A percentile compares a stretch with the other conserved stretches of the same genome.
Evolutionary conservation across 805 yeast species (phyloP).

Genomic region (Yarrowia bubula): DNA sequence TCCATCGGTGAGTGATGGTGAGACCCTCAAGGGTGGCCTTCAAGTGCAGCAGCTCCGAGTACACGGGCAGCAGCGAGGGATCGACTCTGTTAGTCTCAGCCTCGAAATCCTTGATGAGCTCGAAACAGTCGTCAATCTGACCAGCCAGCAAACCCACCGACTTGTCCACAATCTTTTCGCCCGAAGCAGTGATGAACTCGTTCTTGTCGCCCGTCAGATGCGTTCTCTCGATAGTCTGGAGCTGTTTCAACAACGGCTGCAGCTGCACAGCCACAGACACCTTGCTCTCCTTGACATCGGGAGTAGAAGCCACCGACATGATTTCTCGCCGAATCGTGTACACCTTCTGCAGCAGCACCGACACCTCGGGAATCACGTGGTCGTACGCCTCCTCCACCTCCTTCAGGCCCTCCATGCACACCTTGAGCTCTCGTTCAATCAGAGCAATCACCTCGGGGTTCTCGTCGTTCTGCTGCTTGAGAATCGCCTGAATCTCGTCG

Average conservation of each 20-base stretch:
- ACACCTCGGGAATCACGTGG: conserved; percentile 52
- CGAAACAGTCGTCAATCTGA: conserved; percentile 72
- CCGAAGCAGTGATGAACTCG: conserved; percentile 41
- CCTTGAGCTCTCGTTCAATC: conserved; percentile 62
- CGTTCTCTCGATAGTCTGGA: conserved; percentile 46
- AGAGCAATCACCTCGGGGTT: conserved; percentile 60
- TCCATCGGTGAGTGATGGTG: conserved; percentile 93
- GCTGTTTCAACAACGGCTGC: conserved; percentile 41
- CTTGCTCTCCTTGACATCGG: conserved; percentile 34
- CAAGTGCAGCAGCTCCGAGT: conserved; percentile 59
- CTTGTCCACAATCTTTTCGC: conserved; percentile 29
- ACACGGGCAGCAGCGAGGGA: conserved; percentile 55
- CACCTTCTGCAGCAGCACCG: conserved; percentile 55
- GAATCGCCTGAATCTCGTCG: conserved; percentile 63
- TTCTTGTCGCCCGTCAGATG: conserved; percentile 53
- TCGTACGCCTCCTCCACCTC: conserved; percentile 57
- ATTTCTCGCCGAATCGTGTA: conserved; percentile 62
- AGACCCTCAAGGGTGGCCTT: conserved; percentile 77
- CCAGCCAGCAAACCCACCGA: conserved; percentile 6
- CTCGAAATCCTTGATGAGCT: conserved; percentile 64
- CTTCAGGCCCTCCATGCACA: conserved; percentile 58
- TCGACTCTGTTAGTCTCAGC: conserved; percentile 48
- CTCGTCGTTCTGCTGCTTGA: conserved; percentile 45
- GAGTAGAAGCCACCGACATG: conserved; percentile 50
- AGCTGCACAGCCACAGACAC: conserved; percentile 35